phyloP scores from a whole-genome alignment of 768 basidiomycete species.

The Austroboletus festivus region DNA sequence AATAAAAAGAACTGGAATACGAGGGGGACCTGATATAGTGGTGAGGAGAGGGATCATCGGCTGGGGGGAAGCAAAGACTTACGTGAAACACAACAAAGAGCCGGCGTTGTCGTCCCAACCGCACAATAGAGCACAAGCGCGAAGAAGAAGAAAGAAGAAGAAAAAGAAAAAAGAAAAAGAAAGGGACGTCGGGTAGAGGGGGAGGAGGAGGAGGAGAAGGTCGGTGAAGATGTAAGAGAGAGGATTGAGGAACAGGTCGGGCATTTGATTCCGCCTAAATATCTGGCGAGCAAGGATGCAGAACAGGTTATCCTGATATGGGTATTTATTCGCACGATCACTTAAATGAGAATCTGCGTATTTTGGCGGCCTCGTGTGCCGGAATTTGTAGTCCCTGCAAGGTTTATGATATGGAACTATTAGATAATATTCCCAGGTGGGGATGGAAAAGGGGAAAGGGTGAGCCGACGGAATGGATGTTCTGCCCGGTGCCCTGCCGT shows the following conservation, averaged over 20 bases:
- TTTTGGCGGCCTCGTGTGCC: constrained; percentile 33
- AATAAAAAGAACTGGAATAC: constrained; percentile 33
- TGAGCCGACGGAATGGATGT: constrained; percentile 11
- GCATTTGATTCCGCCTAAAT: constrained; percentile 34
- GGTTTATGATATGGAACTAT: constrained; percentile 18
- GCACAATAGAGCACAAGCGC: constrained; percentile 35
- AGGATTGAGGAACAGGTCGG: constrained; percentile 31
- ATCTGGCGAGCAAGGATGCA: constrained; percentile 13
- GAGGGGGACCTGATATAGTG: constrained; percentile 27
- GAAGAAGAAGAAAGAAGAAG: constrained; percentile 19
- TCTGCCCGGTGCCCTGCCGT: constrained; percentile 29
- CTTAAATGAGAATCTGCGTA: constrained; percentile 18
- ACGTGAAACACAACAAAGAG: constrained; percentile 34
- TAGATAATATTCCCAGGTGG: constrained; percentile 29
- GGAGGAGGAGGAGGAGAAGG: constrained; percentile 33
- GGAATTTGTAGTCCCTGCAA: constrained; percentile 33
- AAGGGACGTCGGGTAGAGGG: constrained; percentile 41
- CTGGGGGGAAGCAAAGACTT: constrained; percentile 11
- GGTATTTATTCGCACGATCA: neutral
- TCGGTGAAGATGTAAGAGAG: constrained; percentile 17
- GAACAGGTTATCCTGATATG: neutral
- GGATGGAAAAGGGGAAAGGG: neutral
- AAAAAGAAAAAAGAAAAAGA: constrained; percentile 24
- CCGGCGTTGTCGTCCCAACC: constrained; percentile 29
- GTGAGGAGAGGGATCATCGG: neutral